A percentile compares a stretch with the other conserved stretches of the same genome.
These are phyloP conservation scores for Coemansia sp. DNA, from an alignment of 192 early-diverging fungal species.

Conservation along the genomic window DNA sequence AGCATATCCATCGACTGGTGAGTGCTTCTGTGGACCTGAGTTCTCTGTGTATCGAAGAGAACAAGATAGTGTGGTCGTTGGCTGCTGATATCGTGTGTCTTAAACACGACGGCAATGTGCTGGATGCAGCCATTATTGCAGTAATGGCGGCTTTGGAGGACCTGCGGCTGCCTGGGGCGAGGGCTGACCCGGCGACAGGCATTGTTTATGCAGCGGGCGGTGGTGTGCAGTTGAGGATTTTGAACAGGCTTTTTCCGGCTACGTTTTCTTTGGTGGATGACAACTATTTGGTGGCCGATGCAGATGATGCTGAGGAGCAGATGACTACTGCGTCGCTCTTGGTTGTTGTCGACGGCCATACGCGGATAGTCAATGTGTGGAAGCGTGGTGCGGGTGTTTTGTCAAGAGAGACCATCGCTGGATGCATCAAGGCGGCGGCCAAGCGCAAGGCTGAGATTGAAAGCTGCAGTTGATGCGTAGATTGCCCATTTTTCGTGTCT, in stretches of 20 bases:
- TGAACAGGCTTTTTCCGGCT: conserved; percentile 31
- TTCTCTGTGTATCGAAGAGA: conserved; percentile 75
- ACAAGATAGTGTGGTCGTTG: conserved; percentile 83
- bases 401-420: conserved; percentile 22
- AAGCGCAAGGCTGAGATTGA: conserved; percentile 15
- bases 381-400: conserved; percentile 42
- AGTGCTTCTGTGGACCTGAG: conserved; percentile 30
- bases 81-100: conserved; percentile 89
- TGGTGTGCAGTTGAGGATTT: conserved; percentile 10
- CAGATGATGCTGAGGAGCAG: conserved; percentile 50
- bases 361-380: conserved; percentile 44
- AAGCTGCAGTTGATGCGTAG: conserved; percentile 4
- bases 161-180: conserved; percentile 71
- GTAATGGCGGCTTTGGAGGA: conserved; percentile 76
- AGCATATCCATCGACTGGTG: conserved; percentile 73
- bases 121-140: conserved; percentile 84
- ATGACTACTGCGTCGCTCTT: conserved; percentile 30
- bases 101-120: conserved; percentile 85
- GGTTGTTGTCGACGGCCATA: conserved; percentile 31
- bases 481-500: background rate
- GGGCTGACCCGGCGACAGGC: conserved; percentile 66
- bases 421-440: conserved; percentile 25
- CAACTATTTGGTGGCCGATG: conserved; percentile 47
- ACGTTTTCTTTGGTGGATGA: conserved; percentile 46
- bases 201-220: conserved; percentile 59